Conservation (phyloP, 768 basidiomycete genomes). For the Leccinum arenicola region DNA sequence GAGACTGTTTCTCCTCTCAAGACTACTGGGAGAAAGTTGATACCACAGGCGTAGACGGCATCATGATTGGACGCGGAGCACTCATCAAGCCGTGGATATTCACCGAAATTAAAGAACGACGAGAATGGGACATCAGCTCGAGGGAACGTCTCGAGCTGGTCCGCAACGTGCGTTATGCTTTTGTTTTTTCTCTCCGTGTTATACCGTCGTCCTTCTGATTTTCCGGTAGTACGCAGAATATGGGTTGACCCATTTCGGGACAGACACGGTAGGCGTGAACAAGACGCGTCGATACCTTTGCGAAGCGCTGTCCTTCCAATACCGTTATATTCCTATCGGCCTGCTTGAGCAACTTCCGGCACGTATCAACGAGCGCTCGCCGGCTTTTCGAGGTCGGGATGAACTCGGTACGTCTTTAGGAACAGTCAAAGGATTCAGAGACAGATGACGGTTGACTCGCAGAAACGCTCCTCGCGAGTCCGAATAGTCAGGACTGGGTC, state of each 20-base stretch:
- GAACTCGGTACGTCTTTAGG: constrained; percentile 70
- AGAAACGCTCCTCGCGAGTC: constrained; percentile 85
- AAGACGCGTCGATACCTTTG: constrained; percentile 90
- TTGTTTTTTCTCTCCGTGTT: not conserved
- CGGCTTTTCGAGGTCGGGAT: constrained; percentile 81
- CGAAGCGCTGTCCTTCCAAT: constrained; percentile 93
- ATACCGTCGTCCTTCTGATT: not conserved
- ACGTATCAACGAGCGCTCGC: constrained; percentile 87
- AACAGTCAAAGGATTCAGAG: not conserved
- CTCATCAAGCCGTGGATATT: constrained; percentile 97
- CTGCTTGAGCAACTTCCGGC: constrained; percentile 80
- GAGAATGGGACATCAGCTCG: constrained; percentile 93
- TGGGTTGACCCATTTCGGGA: constrained; percentile 82
- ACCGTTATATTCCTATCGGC: constrained; percentile 94
- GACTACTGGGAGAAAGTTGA: constrained; percentile 80
- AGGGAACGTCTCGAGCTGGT: constrained; percentile 79
- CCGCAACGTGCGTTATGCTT: constrained; percentile 51
- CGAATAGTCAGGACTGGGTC: constrained; percentile 83
- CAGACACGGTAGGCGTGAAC: constrained; percentile 87
- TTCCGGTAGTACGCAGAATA: constrained; percentile 75
- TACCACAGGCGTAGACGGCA: constrained; percentile 82
- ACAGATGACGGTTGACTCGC: not conserved
- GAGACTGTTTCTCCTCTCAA: constrained; percentile 88
- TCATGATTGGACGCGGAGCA: constrained; percentile 95
- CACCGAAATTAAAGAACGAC: constrained; percentile 87